A percentile compares a stretch with the other conserved stretches of the same genome.
phyloP scores from a whole-genome alignment of 805 yeast species.

The Sugiyamaella qingdaonensis region DNA sequence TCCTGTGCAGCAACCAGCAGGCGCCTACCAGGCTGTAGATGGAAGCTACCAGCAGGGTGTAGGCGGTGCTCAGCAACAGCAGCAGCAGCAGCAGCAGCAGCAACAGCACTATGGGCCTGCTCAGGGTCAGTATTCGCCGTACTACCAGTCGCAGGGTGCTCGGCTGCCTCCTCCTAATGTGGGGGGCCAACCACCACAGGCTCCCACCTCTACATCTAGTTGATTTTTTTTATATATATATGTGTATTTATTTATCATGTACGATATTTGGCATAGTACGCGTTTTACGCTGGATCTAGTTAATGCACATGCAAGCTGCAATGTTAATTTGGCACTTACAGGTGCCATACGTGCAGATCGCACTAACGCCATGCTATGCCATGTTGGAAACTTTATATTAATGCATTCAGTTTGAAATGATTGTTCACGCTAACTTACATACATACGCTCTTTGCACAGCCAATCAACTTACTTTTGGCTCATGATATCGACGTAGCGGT shows the following conservation, averaged over 20 bases:
- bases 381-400: neutral
- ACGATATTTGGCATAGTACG: neutral
- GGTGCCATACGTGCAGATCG: slow-evolving; percentile 1
- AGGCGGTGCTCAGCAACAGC: neutral
- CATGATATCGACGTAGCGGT: slow-evolving; percentile 66
- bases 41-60: neutral
- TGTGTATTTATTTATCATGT: slow-evolving; percentile 1
- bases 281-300: too few species aligned
- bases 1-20: neutral
- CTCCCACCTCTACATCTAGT: slow-evolving; percentile 1
- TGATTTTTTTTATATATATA: neutral
- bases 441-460: too few species aligned
- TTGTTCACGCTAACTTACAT: neutral
- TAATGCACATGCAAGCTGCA: too few species aligned
- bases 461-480: slow-evolving; percentile 15
- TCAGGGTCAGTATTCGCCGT: neutral
- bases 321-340: neutral
- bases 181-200: neutral
- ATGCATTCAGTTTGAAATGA: neutral
- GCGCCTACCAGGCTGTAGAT: neutral
- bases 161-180: slow-evolving; percentile 1
- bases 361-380: slow-evolving; percentile 1
- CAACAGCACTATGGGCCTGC: neutral
- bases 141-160: neutral
- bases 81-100: neutral